Evolutionary conservation across 305 asterid genomes (phyloP).

Genomic region (Rubia peregrina): DNA sequence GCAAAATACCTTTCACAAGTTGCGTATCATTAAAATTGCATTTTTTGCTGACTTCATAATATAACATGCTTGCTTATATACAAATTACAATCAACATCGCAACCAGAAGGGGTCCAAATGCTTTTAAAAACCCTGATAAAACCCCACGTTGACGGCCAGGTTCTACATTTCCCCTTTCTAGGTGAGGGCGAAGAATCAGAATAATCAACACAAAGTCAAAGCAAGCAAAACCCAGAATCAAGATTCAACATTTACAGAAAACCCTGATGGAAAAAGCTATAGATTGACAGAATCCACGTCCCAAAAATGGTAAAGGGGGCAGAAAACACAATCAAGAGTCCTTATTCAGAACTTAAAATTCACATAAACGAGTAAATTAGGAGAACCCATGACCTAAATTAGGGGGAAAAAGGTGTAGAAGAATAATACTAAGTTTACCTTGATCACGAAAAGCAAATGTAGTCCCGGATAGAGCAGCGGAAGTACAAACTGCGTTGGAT

Average conservation of each 20-base stretch:
- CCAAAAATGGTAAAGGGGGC: neutral
- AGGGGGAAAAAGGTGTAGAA: neutral
- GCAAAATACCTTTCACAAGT: neutral
- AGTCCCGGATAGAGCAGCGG: neutral
- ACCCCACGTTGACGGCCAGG: neutral
- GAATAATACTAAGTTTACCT: neutral
- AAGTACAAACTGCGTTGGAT: neutral
- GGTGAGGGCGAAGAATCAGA: neutral
- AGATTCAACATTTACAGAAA: neutral
- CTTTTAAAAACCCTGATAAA: neutral
- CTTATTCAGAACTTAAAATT: neutral
- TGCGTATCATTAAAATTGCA: neutral
- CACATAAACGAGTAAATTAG: neutral
- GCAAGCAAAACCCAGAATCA: constrained; percentile 8
- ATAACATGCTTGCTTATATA: neutral
- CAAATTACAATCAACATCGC: neutral
- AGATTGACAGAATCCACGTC: neutral
- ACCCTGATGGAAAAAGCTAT: neutral
- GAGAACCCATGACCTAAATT: constrained; percentile 12
- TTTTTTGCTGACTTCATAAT: neutral
- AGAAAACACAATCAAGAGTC: constrained; percentile 10
- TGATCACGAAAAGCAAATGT: neutral
- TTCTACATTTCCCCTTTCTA: neutral
- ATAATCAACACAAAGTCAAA: constrained; percentile 1
- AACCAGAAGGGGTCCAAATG: neutral